Evolutionary conservation across 2,329 filamentous ascomycete genomes (phyloP).

Genomic region (Colletotrichum agaves): DNA sequence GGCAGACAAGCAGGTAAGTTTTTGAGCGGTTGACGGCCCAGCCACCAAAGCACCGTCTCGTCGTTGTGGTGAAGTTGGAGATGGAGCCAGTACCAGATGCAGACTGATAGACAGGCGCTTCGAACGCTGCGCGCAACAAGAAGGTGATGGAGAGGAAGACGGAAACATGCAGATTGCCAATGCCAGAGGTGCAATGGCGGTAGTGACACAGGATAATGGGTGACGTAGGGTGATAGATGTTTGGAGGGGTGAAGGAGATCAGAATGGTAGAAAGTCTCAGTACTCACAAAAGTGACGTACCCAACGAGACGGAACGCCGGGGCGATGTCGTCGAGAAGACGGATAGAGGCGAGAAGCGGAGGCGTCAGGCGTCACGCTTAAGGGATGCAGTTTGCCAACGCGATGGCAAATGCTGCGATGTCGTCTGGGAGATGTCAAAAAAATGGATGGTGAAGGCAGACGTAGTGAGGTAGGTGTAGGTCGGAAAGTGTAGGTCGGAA

Average conservation of each 20-base stretch:
- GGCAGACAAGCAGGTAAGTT: neutral
- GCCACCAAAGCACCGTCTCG: conserved; percentile 7
- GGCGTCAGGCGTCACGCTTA: neutral
- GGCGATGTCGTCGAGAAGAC: conserved; percentile 1
- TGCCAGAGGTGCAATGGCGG: conserved; percentile 2
- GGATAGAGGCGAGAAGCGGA: neutral
- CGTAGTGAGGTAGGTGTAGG: conserved; percentile 12
- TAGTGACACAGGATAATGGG: conserved; percentile 15
- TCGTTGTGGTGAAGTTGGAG: neutral
- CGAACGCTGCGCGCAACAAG: neutral
- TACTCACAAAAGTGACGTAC: conserved; percentile 34
- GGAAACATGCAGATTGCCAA: conserved; percentile 20
- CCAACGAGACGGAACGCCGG: conserved; percentile 15
- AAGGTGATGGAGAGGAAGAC: neutral
- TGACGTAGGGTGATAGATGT: conserved; percentile 31
- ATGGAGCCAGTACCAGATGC: neutral
- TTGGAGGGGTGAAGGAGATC: conserved; percentile 2
- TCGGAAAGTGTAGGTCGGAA: conserved; percentile 3
- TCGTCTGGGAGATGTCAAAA: conserved; percentile 8
- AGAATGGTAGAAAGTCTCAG: conserved; percentile 10
- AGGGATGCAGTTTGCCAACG: conserved; percentile 17
- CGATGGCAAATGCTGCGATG: conserved; percentile 22
- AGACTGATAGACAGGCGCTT: neutral
- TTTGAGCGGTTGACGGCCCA: neutral
- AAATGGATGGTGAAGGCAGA: conserved; percentile 6